Base-by-base conservation (phyloP, 495 filamentous ascomycete species). In the Aspergillus nanangensis region DNA sequence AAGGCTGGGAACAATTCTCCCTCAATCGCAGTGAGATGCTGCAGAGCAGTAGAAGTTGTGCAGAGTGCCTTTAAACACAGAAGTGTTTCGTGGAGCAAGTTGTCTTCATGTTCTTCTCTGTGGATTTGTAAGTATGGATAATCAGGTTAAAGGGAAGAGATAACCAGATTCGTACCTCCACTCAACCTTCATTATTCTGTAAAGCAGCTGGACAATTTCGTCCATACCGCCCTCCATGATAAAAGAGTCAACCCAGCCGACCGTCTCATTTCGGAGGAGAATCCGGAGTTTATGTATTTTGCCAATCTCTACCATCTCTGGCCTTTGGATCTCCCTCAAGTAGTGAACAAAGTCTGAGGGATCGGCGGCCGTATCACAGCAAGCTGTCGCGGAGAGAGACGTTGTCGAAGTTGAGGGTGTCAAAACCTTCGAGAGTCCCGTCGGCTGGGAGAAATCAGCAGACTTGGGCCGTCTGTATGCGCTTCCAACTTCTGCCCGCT, bases 71-170 rank as follows among this genome's bases (percentile, higher is more conserved):
- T 98, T 17, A 98, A 77, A 56, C 94, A 97, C 32, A 96, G 81
- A 24, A 98, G 70, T 19, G 87, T 86, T 65, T 98, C 93, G 51
- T 97, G 92, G 10, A 97, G 77, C 15, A 98, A 77, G 15, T 80
- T 81, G 59, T 98, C 93, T 66, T 98, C 93, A 58, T 98, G 93
- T 55, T 98, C 93, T 72, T 96, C 93, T 57, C 90, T 90, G 49
- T 57, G n/a, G 43, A 32, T 5, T 19, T 20, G 36, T 58, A 2
- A 58, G 48, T 65, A 41, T 62, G 60, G 31, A 8, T 27, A 15
- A 38, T 1, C 2, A 23, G 18, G n/a, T 37, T 5, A 8, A 3
- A 17, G 36, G 27, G 41, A 44, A 42, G 31, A 22, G 29, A 35
- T 13, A 10, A 22, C 3, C 17, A 37, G 29, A 22, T 34, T 71